phyloP scores from a whole-genome alignment of 805 yeast species.

The Citeromyces matritensis region DNA sequence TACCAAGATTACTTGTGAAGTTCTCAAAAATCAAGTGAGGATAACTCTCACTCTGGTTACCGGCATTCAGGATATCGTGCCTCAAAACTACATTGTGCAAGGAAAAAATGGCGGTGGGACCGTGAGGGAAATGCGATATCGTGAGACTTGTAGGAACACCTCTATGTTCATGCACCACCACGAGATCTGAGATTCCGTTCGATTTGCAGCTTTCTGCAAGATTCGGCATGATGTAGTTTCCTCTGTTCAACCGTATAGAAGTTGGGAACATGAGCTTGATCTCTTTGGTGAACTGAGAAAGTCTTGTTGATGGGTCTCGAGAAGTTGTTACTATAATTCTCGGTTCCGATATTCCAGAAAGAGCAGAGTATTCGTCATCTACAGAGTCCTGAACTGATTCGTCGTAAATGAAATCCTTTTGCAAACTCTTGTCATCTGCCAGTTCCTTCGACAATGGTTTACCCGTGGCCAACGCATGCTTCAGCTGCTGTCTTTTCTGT shows the following conservation, averaged over 20 bases:
- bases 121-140: constrained; percentile 91
- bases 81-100: constrained; percentile 88
- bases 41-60: constrained; percentile 80
- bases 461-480: constrained; percentile 83
- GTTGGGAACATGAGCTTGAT: constrained; percentile 82
- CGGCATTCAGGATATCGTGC: constrained; percentile 78
- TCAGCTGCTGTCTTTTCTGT: constrained; percentile 75
- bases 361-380: constrained; percentile 84
- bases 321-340: constrained; percentile 86
- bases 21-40: constrained; percentile 93
- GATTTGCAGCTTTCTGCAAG: constrained; percentile 72
- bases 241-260: constrained; percentile 80
- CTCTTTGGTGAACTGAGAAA: constrained; percentile 89
- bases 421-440: constrained; percentile 74
- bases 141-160: constrained; percentile 96
- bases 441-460: constrained; percentile 81
- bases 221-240: constrained; percentile 77
- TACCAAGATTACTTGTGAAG: constrained; percentile 68
- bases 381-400: constrained; percentile 56
- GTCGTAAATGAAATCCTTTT: constrained; percentile 74
- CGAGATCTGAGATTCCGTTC: constrained; percentile 70
- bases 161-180: constrained; percentile 88
- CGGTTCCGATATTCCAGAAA: constrained; percentile 85
- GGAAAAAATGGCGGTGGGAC: constrained; percentile 91
- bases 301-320: constrained; percentile 73